Base-by-base conservation (phyloP, 805 yeast species). In the Myxozyma sirexii region DNA sequence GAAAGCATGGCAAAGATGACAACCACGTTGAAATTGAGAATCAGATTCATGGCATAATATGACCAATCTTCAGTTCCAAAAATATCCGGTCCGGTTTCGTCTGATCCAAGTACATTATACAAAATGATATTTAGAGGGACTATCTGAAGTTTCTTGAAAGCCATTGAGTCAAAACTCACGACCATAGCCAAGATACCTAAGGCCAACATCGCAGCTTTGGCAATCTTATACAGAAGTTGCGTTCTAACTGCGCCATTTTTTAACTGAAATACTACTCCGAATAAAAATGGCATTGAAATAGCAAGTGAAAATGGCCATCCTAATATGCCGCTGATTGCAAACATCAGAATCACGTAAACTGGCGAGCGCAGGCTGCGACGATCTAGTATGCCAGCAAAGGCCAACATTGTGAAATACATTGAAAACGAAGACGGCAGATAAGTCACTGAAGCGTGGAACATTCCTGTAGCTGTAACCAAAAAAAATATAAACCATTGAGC, bases 241-340 rank as follows among this genome's bases (percentile, higher is more conserved):
- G 23, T 23, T 23, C 57, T 50, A 23, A n/a, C 42, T 4, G 57
- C 23, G 29, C 31, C 37, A 12, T 26, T 10, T 4, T 19, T 29
- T 15, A 69, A 60, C 19, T 69, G 62, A 26, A 72, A 57, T 8
- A 70, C 55, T 3, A 67, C 37, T 19, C 71, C 67, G 13, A 83
- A 1, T 75, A 49, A 19, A 82, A 85, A 78, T 0, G 97, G 94
- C 1, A 82, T 64, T 1, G 84, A 84, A 57, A 90, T 72, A 0
- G 81, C 84, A 57, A 89, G 72, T 0, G 86, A 82, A 72, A 92
- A 93, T 0, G 97, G 97, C 97, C 97, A 93, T 1, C 97, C 97
- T 31, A 88, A 63, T 1, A 92, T 69, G 0, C 93, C 93, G 4
- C 91, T 96, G n/a, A 87, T 63, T 21, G 81, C 72, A 38, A 80